Conservation (phyloP, 139 green algal species). For the Trebouxia sp. region DNA sequence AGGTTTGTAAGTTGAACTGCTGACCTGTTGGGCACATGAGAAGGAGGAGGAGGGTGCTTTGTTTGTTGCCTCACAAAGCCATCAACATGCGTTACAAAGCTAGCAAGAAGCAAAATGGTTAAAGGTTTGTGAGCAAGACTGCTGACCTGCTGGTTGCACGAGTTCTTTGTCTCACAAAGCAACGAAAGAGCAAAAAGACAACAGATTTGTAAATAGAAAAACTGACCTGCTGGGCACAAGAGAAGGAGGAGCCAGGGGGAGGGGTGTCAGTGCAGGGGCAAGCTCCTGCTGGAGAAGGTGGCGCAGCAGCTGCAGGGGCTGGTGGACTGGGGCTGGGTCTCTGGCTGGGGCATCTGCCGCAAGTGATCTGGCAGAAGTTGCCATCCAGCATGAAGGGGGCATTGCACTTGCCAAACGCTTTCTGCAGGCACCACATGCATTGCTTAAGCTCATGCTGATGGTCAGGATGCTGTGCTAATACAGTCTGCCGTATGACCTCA, state of each 20-base stretch:
- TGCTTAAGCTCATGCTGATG: no score
- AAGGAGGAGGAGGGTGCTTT: no score
- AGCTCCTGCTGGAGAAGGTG: background rate
- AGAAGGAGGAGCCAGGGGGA: background rate
- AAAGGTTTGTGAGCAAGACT: no score
- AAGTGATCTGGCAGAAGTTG: slow-evolving; percentile 25
- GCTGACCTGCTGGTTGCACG: background rate
- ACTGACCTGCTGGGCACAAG: slow-evolving; percentile 1
- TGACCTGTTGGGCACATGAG: no score
- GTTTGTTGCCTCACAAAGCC: no score
- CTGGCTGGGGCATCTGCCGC: slow-evolving; percentile 10
- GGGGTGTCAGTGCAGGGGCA: background rate
- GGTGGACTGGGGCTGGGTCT: background rate
- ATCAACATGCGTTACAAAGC: no score
- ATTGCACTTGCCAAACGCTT: slow-evolving; percentile 9
- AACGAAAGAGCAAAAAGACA: background rate
- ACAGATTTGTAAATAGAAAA: background rate
- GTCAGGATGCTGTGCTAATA: background rate
- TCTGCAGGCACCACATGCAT: background rate
- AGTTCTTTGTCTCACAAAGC: background rate
- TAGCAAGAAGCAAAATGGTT: no score
- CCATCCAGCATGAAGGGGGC: slow-evolving; percentile 19
- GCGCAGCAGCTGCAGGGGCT: background rate
- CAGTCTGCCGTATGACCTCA: background rate
- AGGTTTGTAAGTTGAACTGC: no score